phyloP scores from a whole-genome alignment of 2,329 filamentous ascomycete genomes.

The Graphiopsis chlorocephala region DNA sequence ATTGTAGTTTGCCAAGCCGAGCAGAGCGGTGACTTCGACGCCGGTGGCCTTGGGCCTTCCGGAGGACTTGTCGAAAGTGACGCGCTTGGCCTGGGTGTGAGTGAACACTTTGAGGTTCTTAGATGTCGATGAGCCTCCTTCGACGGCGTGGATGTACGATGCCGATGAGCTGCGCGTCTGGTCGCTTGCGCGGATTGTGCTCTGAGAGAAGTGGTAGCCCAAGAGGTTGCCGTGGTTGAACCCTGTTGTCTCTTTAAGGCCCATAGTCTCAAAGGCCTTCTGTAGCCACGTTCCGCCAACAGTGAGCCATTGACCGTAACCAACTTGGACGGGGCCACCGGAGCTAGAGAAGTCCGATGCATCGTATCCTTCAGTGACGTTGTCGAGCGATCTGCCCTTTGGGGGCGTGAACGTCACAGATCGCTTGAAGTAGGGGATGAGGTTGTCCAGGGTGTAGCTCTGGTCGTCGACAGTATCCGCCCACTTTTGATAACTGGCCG shows the following conservation, averaged over 20 bases:
- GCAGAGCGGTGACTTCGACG: constrained; percentile 20
- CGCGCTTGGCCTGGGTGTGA: constrained; percentile 23
- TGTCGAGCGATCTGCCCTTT: constrained; percentile 22
- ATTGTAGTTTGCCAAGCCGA: constrained; percentile 22
- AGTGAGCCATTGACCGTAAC: constrained; percentile 30
- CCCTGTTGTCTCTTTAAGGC: constrained; percentile 29
- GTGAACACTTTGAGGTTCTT: constrained; percentile 34
- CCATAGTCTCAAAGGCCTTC: constrained; percentile 28
- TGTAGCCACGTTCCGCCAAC: constrained; percentile 30
- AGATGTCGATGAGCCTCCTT: background rate
- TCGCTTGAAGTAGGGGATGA: constrained; percentile 27
- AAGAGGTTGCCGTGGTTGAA: constrained; percentile 29
- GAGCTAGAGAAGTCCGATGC: constrained; percentile 23
- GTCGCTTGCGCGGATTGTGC: constrained; percentile 20
- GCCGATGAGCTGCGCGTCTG: constrained; percentile 20
- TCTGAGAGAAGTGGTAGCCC: constrained; percentile 22
- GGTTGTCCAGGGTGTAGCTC: constrained; percentile 29
- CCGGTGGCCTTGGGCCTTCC: constrained; percentile 12
- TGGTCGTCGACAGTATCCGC: constrained; percentile 37
- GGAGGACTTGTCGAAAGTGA: constrained; percentile 21
- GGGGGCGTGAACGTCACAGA: constrained; percentile 23
- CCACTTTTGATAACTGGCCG: constrained; percentile 35
- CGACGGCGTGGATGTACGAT: constrained; percentile 13
- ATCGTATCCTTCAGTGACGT: constrained; percentile 28
- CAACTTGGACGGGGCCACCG: constrained; percentile 33